Conservation (phyloP, 345 rosid species). For the Murraya paniculata region DNA sequence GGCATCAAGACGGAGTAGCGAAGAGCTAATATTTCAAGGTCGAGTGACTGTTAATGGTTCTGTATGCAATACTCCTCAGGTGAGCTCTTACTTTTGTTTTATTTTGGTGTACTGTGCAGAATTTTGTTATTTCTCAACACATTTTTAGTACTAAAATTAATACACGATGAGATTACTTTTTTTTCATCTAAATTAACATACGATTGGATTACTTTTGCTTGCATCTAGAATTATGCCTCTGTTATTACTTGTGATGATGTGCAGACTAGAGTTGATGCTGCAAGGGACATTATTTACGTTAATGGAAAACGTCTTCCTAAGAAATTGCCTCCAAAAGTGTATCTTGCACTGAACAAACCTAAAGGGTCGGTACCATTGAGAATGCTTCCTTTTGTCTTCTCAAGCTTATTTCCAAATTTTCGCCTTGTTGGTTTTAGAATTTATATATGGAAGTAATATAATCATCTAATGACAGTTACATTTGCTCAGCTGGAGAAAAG, state of each 20-base stretch:
- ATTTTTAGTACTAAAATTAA: not conserved
- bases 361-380: conserved; percentile 66
- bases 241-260: conserved; percentile 7
- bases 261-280: conserved; percentile 90
- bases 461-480: conserved; percentile 55
- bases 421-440: not conserved
- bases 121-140: not conserved
- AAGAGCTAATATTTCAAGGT: conserved; percentile 84
- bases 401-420: conserved; percentile 1
- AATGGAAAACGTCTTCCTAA: conserved; percentile 87
- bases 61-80: conserved; percentile 81
- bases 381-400: not conserved
- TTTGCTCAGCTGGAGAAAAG: conserved; percentile 89
- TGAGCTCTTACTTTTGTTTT: conserved; percentile 16
- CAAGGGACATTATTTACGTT: conserved; percentile 74
- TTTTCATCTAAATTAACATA: not conserved
- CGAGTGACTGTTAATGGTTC: conserved; percentile 88
- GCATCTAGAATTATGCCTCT: not conserved
- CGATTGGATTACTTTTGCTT: not conserved
- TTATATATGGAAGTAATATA: conserved; percentile 1
- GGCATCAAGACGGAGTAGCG: conserved; percentile 86
- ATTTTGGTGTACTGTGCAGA: not conserved
- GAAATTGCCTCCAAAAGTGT: conserved; percentile 85
- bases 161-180: not conserved
- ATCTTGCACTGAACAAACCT: conserved; percentile 92